phyloP scores from a whole-genome alignment of 176 grass and related monocot genomes.

The Dendrocalamus sinicus region DNA sequence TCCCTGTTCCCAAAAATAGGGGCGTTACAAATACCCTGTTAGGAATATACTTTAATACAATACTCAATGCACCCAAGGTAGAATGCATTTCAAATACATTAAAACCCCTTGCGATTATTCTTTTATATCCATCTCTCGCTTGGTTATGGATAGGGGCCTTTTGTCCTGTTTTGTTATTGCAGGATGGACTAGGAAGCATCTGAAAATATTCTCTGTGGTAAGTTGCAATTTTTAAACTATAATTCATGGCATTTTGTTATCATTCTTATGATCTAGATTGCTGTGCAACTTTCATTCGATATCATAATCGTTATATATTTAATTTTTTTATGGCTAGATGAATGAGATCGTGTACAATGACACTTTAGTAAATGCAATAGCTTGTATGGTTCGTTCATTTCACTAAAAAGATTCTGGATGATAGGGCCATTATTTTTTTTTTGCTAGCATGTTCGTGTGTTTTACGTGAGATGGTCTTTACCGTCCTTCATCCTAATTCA shows the following conservation, averaged over 20 bases:
- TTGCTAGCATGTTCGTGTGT: background rate
- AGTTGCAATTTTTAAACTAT: background rate
- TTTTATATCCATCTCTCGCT: background rate
- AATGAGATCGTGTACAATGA: too few species aligned
- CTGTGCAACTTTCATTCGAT: too few species aligned
- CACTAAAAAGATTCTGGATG: background rate
- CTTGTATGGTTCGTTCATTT: background rate
- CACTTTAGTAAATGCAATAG: too few species aligned
- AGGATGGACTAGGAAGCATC: slow-evolving; percentile 41
- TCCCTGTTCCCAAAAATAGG: too few species aligned
- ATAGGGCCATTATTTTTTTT: background rate
- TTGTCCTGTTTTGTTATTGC: background rate
- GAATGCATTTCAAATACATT: background rate
- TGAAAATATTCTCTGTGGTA: slow-evolving; percentile 59
- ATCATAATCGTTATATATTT: too few species aligned
- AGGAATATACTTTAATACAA: background rate
- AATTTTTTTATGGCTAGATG: too few species aligned
- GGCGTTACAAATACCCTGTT: too few species aligned
- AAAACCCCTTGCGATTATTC: background rate
- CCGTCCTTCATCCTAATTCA: background rate
- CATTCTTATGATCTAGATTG: too few species aligned
- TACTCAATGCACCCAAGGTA: background rate
- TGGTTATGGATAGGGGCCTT: background rate
- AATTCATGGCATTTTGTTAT: too few species aligned
- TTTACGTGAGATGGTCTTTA: background rate